phyloP scores from a whole-genome alignment of 1,139 yeast species.

The Yamadazyma diospyri region DNA sequence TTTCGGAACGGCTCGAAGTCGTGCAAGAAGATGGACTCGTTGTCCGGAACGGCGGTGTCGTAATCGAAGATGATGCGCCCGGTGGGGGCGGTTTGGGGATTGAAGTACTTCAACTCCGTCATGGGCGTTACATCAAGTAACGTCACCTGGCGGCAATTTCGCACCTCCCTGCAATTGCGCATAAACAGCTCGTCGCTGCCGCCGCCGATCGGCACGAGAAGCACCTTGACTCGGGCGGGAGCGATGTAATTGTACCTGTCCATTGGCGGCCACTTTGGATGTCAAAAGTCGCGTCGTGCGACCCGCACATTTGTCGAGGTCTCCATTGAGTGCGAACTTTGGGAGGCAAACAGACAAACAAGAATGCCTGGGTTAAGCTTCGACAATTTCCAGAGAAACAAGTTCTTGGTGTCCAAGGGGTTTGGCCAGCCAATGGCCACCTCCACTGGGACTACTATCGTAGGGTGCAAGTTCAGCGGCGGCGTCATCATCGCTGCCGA shows the following conservation, averaged over 20 bases:
- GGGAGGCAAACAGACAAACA: neutral
- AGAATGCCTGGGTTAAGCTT: slow-evolving; percentile 86
- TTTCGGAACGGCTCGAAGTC: slow-evolving; percentile 90
- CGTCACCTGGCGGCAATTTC: slow-evolving; percentile 58
- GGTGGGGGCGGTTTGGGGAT: slow-evolving; percentile 80
- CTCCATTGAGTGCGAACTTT: neutral
- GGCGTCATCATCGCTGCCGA: slow-evolving; percentile 99
- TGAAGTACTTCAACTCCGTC: slow-evolving; percentile 54
- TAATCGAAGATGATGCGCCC: slow-evolving; percentile 69
- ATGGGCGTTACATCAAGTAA: slow-evolving; percentile 72
- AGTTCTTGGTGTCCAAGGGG: slow-evolving; percentile 66
- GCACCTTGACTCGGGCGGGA: slow-evolving; percentile 65
- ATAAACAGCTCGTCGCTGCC: slow-evolving; percentile 48
- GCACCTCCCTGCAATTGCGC: slow-evolving; percentile 43
- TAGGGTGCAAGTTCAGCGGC: slow-evolving; percentile 85
- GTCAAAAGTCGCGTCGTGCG: slow-evolving; percentile 1
- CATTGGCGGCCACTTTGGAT: slow-evolving; percentile 2
- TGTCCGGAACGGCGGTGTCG: slow-evolving; percentile 45
- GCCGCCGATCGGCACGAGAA: slow-evolving; percentile 70
- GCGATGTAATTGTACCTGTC: slow-evolving; percentile 29
- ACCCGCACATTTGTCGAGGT: no score
- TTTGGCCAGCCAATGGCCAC: slow-evolving; percentile 82
- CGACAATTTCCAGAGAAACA: slow-evolving; percentile 89
- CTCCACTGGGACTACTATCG: slow-evolving; percentile 97
- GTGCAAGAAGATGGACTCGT: slow-evolving; percentile 61